Percentiles rank a stretch among this genome's conserved stretches.
These are phyloP conservation scores for Cercospora sp. DNA, from an alignment of 2,329 filamentous ascomycete species.

Conservation along the genomic window DNA sequence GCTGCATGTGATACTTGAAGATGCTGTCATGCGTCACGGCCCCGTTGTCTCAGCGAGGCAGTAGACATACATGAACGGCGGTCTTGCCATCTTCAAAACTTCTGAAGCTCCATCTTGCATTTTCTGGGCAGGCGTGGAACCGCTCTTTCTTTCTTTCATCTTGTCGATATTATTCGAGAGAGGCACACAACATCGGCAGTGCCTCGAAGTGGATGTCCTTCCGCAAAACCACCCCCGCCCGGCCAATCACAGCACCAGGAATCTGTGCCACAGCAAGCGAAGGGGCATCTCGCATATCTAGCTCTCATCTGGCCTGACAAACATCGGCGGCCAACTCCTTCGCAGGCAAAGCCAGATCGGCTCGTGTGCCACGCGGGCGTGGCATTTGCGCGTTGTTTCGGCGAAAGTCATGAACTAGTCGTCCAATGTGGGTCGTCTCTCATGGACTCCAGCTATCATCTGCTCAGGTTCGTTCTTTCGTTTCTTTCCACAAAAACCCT, in stretches of 20 bases:
- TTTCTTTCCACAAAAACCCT: background rate
- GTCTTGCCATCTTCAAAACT: background rate
- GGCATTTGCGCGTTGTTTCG: background rate
- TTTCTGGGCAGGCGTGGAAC: background rate
- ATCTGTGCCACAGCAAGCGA: background rate
- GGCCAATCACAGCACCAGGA: constrained; percentile 4
- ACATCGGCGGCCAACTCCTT: constrained; percentile 1
- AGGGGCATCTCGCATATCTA: constrained; percentile 10
- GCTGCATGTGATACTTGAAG: background rate
- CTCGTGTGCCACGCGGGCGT: constrained; percentile 6
- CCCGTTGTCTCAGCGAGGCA: background rate
- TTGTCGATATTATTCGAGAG: background rate
- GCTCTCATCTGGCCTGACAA: constrained; percentile 3
- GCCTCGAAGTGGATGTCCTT: constrained; percentile 1
- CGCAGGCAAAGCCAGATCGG: constrained; percentile 7
- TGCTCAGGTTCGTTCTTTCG: constrained; percentile 6
- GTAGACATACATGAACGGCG: background rate
- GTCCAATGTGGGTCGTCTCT: constrained; percentile 1
- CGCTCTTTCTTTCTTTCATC: background rate
- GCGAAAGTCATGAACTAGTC: constrained; percentile 1
- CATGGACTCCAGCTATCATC: constrained; percentile 13
- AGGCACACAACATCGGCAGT: constrained; percentile 2
- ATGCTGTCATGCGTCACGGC: background rate
- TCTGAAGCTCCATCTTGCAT: background rate
- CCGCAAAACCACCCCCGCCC: background rate